A percentile compares a stretch with the other conserved stretches of the same genome.
phyloP scores from a whole-genome alignment of 192 early-diverging fungal genomes.

The Entophlyctis helioformis region DNA sequence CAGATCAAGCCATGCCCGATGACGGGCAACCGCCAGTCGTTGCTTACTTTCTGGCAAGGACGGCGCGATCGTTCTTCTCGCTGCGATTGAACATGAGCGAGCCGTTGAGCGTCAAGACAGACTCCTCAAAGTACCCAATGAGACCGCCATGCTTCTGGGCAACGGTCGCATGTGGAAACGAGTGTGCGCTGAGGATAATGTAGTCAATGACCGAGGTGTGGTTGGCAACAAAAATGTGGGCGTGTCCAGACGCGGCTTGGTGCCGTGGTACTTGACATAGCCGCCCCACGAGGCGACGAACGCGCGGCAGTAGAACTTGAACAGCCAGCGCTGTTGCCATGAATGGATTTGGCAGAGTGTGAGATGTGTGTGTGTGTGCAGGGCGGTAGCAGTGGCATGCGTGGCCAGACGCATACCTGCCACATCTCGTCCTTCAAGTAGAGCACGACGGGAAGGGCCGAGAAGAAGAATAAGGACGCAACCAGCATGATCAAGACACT shows the following conservation, averaged over 20 bases:
- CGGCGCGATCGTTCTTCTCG: constrained; percentile 37
- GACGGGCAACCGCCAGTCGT: not conserved
- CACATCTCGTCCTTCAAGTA: constrained; percentile 17
- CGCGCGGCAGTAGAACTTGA: constrained; percentile 32
- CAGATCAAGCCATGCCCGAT: not conserved
- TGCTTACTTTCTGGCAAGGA: constrained; percentile 27
- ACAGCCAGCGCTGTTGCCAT: constrained; percentile 31
- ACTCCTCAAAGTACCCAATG: constrained; percentile 36
- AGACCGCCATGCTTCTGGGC: constrained; percentile 34
- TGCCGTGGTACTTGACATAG: constrained; percentile 26
- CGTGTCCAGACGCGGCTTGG: constrained; percentile 22
- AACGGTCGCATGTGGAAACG: constrained; percentile 40
- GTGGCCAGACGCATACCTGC: constrained; percentile 8
- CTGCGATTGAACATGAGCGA: constrained; percentile 36
- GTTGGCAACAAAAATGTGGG: constrained; percentile 45
- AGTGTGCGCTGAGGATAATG: constrained; percentile 30
- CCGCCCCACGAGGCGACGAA: constrained; percentile 38
- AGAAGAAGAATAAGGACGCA: constrained; percentile 28
- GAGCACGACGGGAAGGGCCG: constrained; percentile 27
- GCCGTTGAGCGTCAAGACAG: constrained; percentile 32
- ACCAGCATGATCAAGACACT: too few species aligned
- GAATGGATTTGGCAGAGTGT: constrained; percentile 4
- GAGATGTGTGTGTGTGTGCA: not conserved
- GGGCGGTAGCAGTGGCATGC: not conserved
- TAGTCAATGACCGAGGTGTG: constrained; percentile 44